Conservation (phyloP, 2,329 filamentous ascomycete species). For the Talaromyces sp. region DNA sequence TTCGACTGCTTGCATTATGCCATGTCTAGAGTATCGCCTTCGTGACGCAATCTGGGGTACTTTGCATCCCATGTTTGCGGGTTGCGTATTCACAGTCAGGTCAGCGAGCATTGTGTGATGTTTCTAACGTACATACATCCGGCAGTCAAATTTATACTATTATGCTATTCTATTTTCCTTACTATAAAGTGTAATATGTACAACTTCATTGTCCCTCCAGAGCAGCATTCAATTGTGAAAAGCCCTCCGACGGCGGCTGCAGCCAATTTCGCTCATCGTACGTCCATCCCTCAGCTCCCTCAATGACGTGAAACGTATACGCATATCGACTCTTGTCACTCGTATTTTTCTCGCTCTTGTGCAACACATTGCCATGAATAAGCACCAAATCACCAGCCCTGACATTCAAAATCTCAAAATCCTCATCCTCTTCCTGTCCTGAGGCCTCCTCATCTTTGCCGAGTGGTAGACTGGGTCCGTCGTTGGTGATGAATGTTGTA, state of each 20-base stretch:
- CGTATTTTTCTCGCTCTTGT: slow-evolving; percentile 92
- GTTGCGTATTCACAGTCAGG: background rate
- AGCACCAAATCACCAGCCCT: slow-evolving; percentile 86
- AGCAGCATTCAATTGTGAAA: slow-evolving; percentile 59
- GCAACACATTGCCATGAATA: slow-evolving; percentile 92
- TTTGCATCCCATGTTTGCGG: background rate
- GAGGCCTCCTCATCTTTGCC: slow-evolving; percentile 45
- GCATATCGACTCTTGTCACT: slow-evolving; percentile 86
- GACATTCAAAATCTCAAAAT: slow-evolving; percentile 78
- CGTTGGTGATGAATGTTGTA: slow-evolving; percentile 69
- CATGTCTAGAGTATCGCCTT: background rate
- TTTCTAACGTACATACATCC: background rate
- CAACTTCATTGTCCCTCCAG: slow-evolving; percentile 18
- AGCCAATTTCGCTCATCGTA: slow-evolving; percentile 94
- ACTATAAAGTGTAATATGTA: background rate
- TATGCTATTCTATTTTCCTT: slow-evolving; percentile 12
- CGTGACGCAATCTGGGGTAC: background rate
- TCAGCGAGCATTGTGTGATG: slow-evolving; percentile 9
- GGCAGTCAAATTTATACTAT: slow-evolving; percentile 17
- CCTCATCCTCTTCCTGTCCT: slow-evolving; percentile 41
- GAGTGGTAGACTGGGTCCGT: slow-evolving; percentile 60
- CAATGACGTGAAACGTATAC: slow-evolving; percentile 97
- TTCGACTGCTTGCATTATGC: background rate
- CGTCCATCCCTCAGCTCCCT: slow-evolving; percentile 60
- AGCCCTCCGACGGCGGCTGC: slow-evolving; percentile 74